Evolutionary conservation across 192 early-diverging fungal species (phyloP).

Genomic region (Coemansia asiatica): DNA sequence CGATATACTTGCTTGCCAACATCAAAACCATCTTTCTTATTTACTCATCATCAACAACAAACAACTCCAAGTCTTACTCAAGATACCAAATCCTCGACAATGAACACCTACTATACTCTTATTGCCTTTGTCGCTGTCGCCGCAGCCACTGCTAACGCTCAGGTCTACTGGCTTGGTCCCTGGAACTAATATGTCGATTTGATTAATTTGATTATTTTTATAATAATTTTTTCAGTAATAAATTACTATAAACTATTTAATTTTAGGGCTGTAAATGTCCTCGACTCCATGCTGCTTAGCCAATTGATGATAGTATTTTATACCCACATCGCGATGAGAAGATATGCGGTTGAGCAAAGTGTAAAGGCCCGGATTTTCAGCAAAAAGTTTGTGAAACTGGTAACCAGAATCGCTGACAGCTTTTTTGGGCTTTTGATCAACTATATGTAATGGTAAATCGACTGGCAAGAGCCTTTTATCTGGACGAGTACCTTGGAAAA

Average conservation of each 20-base stretch:
- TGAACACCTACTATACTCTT: conserved; percentile 20
- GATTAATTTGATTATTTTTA: neutral
- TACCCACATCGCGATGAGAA: conserved; percentile 34
- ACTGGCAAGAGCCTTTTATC: conserved; percentile 39
- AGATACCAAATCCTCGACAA: neutral
- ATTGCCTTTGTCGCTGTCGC: conserved; percentile 17
- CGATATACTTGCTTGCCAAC: neutral
- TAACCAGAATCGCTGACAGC: conserved; percentile 47
- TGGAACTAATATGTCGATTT: conserved; percentile 6
- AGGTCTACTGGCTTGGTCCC: conserved; percentile 22
- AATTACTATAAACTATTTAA: neutral
- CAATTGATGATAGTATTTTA: conserved; percentile 19
- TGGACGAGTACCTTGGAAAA: conserved; percentile 57
- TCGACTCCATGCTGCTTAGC: conserved; percentile 18
- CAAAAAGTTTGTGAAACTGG: conserved; percentile 23
- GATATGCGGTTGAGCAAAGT: conserved; percentile 35
- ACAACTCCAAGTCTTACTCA: no score
- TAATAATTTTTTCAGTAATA: neutral
- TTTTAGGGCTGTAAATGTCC: neutral
- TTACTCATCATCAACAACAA: conserved; percentile 8
- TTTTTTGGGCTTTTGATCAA: conserved; percentile 4
- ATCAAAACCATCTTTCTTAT: neutral
- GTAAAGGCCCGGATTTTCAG: conserved; percentile 15
- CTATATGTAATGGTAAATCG: conserved; percentile 26
- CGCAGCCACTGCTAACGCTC: conserved; percentile 17